Evolutionary conservation across 352 stramenopile species (phyloP), one percentile per base, ranked within the genome.

Genomic region (Globisporangium viniferum): DNA sequence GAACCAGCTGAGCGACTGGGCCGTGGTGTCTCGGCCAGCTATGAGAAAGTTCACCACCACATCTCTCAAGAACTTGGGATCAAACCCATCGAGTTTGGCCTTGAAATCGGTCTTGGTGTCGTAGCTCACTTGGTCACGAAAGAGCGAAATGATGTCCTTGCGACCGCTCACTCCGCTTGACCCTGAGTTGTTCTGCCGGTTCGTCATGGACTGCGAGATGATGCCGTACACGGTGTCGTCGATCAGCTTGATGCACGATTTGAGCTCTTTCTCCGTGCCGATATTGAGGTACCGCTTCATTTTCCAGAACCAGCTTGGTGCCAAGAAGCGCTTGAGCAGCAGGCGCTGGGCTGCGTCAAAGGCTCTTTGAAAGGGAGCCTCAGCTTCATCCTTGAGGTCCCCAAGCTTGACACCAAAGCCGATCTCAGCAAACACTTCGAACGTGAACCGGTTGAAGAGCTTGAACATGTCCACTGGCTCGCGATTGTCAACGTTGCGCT

Each of bases 11-110:
- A 89, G 22, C 6, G 80, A 65, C 49, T 59, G 61, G 0, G 80
- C 73, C 1, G 81, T 88, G 1, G 80, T 78, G 70, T 89, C 78
- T 2, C 78, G 65, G 3, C 81, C 81, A 31, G 78, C 81, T 22
- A 90, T 59, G 39, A 89, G 57, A 29, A 89, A 75, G 55, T 67
- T 82, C 3, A 89, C 75, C 15, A 86, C 67, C 29, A 90, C 70
- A 59, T 90, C 73, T 12, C 75, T 72, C n/a, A 88, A 58, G 24
- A 67, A 65, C 20, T 36, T 44, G 9, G 59, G 57, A 0, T 71
- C 62, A 24, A 59, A 62, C 20, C 20, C 35, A 1, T 59, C 57
- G 36, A 15, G 36, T 41, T 41, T 24, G 24, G 24, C 24, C 24
- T 24, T 24, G 24, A 0, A 24, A 24, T 24, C 2, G 46, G 53